Evolutionary conservation across 2,329 filamentous ascomycete species (phyloP), one percentile per base, ranked within the genome.

Genomic region (Cytospora piceicola): DNA sequence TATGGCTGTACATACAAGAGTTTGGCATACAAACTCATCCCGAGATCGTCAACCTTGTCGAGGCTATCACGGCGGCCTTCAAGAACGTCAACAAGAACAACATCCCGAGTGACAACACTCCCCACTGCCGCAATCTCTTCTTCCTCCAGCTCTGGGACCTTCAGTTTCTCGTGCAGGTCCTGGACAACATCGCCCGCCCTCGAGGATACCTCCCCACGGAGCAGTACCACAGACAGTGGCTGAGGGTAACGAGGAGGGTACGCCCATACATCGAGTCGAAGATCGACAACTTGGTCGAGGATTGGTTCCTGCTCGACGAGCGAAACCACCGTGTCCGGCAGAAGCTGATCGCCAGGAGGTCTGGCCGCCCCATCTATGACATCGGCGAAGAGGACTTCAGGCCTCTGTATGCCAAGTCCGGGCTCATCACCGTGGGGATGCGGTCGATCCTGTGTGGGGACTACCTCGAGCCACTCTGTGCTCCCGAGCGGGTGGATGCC

Each of bases 301-400:
- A 39, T 29, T 64, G 62, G 62, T 54, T 49, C 24, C 51, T 64
- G n/a, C 39, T 34, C 34, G 62, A 64, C n/a, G 49, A 64, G 56
- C 24, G 56, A 4, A 54, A 49, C 29, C 42, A 54, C 56, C 53
- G 56, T n/a, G 51, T 64, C 11, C 51, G 62, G 15, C 49, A 60
- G 36, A 55, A 36, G 5, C n/a, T 60, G 15, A 32, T 42, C 29
- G 12, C 27, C 0, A 22, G 22, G 4, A 5, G 6, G 3, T 15
- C 27, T 12, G 27, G 15, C 1, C 30, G 30, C 27, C 14, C 14
- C 11, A 57, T 64, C 11, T 64, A 60, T 11, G 62, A 64, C 29
- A 64, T 64, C 22, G 14, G 49, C 3, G 62, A 64, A 4, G 62
- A 60, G 9, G 56, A 60, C n/a, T 54, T 54, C 34, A 54, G 14